phyloP scores from a whole-genome alignment of 2,329 filamentous ascomycete species.

The Penicillium sp. region DNA sequence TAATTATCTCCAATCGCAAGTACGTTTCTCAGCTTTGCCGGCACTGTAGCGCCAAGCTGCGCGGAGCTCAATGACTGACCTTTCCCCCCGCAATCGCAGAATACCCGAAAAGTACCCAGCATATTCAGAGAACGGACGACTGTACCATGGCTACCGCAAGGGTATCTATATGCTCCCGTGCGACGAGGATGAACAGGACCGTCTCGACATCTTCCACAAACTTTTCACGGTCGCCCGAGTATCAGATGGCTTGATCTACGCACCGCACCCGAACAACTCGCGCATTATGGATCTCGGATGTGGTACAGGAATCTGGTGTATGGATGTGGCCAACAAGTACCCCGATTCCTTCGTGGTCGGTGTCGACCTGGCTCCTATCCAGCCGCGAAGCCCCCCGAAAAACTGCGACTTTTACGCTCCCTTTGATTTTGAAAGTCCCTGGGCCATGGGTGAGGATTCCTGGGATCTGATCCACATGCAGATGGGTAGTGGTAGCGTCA shows the following conservation, averaged over 20 bases:
- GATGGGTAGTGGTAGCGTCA: slow-evolving; percentile 72
- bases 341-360: slow-evolving; percentile 57
- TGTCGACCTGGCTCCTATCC: slow-evolving; percentile 59
- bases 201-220: slow-evolving; percentile 78
- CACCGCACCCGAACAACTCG: slow-evolving; percentile 39
- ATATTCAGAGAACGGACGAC: slow-evolving; percentile 63
- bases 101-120: slow-evolving; percentile 36
- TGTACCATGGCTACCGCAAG: slow-evolving; percentile 63
- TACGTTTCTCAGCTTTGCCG: slow-evolving; percentile 4
- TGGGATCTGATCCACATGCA: slow-evolving; percentile 83
- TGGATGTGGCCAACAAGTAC: slow-evolving; percentile 72
- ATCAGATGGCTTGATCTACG: slow-evolving; percentile 41
- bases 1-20: slow-evolving; percentile 22
- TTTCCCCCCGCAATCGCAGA: slow-evolving; percentile 17
- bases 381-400: slow-evolving; percentile 63
- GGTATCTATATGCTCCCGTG: slow-evolving; percentile 73
- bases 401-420: slow-evolving; percentile 64
- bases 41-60: background rate
- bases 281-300: slow-evolving; percentile 67
- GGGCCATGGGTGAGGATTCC: slow-evolving; percentile 62
- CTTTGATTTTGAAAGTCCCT: slow-evolving; percentile 73
- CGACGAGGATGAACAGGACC: slow-evolving; percentile 71
- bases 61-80: background rate
- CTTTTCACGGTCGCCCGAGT: slow-evolving; percentile 63
- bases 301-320: slow-evolving; percentile 87